phyloP scores from a whole-genome alignment of 805 yeast species.

The Kockiozyma suomiensis region DNA sequence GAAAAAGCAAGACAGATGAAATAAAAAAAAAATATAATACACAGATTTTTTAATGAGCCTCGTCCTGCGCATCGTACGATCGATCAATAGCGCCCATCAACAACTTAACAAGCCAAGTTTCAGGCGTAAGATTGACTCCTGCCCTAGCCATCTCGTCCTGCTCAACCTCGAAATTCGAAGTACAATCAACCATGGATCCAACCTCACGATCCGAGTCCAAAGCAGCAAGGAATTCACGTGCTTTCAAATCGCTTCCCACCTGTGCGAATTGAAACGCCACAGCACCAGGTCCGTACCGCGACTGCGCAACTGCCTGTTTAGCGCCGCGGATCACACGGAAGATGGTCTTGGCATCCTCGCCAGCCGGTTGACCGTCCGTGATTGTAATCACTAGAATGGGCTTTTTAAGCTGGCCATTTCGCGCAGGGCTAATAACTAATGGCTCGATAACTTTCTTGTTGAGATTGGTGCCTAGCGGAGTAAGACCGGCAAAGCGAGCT shows the following conservation, averaged over 20 bases:
- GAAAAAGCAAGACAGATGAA: background rate
- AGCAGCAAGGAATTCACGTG: constrained; percentile 38
- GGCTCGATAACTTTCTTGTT: constrained; percentile 39
- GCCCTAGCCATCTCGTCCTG: constrained; percentile 41
- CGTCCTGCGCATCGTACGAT: constrained; percentile 41
- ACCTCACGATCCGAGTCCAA: constrained; percentile 39
- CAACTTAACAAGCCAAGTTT: constrained; percentile 40
- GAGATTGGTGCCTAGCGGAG: constrained; percentile 39
- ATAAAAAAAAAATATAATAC: background rate
- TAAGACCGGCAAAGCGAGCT: constrained; percentile 38
- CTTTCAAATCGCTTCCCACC: constrained; percentile 41
- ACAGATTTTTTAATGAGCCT: constrained; percentile 9
- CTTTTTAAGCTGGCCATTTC: constrained; percentile 35
- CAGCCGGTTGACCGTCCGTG: constrained; percentile 43
- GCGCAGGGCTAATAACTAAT: constrained; percentile 36
- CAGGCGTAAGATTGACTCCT: constrained; percentile 40
- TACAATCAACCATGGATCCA: constrained; percentile 40
- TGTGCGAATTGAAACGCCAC: constrained; percentile 43
- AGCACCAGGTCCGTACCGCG: constrained; percentile 39
- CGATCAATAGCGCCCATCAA: constrained; percentile 37
- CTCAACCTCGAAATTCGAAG: constrained; percentile 40
- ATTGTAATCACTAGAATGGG: constrained; percentile 40
- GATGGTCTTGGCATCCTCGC: constrained; percentile 37
- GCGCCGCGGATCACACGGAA: constrained; percentile 37
- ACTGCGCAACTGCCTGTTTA: constrained; percentile 33